These are phyloP conservation scores for Penstemon barbatus DNA, from an alignment of 257 asterid species.

Conservation along the genomic window DNA sequence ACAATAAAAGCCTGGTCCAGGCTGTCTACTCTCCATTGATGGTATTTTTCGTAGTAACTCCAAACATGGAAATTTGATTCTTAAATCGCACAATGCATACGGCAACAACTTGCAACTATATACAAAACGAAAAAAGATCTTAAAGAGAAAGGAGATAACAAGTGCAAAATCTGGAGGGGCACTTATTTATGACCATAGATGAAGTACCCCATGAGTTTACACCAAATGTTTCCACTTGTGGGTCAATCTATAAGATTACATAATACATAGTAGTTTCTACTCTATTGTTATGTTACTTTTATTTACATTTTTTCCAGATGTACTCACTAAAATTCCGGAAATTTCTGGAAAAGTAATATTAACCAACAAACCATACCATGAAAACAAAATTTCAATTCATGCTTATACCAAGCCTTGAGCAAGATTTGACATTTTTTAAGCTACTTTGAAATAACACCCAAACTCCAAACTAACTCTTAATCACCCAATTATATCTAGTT, in stretches of 20 bases:
- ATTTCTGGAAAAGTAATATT: no score
- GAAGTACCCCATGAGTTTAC: no score
- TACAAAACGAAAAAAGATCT: not conserved
- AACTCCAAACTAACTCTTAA: constrained; percentile 10
- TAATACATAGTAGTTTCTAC: no score
- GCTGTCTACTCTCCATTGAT: not conserved
- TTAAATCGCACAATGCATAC: not conserved
- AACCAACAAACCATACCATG: not conserved
- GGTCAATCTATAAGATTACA: no score
- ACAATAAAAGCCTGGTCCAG: constrained; percentile 7
- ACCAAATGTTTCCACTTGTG: no score
- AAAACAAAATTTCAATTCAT: not conserved
- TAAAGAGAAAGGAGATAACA: constrained; percentile 4
- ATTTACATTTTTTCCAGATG: no score
- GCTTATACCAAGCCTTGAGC: not conserved
- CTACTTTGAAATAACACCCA: not conserved
- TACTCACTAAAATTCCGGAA: no score
- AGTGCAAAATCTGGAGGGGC: not conserved
- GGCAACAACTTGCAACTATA: not conserved
- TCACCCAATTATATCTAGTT: not conserved
- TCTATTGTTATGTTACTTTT: no score
- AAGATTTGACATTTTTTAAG: not conserved
- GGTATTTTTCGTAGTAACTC: not conserved
- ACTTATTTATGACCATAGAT: no score
- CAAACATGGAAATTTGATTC: constrained; percentile 2